Evolutionary conservation across 345 rosid genomes (phyloP), one percentile per base, ranked within the genome.

Genomic region (Lumnitzera littorea): DNA sequence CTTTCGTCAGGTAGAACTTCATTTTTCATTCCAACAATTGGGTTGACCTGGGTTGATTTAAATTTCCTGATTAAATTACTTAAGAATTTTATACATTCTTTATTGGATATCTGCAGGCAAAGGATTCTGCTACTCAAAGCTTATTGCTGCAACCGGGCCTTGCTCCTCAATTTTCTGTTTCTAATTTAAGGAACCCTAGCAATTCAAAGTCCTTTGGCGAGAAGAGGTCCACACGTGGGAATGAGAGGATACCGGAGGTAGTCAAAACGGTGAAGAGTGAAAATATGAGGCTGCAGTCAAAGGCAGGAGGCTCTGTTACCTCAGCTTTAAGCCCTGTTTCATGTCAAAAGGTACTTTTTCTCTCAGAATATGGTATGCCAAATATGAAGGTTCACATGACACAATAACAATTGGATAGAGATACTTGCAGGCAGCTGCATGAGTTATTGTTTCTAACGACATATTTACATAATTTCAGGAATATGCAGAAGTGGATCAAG

Each of bases 1-100:
- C 70, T 94, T 94, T 79, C 60, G 67, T 67, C 82, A 83, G 96
- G 99, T 94, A 70, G 50, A 62, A 53, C 62, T 24, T 51, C 48
- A 51, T 41, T 4, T 29, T 29, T 36, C 11, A 36, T 36, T 36
- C 43, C 43, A 5, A 9, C 10, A 36, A 36, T 36, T 4, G 7
- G 7, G 43, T 36, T 5, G 10, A 7, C 11, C 43, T 36, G 43
- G 43, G 3, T 36, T 9, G 1, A 9, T 36, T 7, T 9, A 36
- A 36, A 36, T 36, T 36, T 36, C 43, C 10, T 4, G 43, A 36
- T 36, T 36, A 36, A 36, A 36, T 36, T 36, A 36, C 43, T 27
- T 36, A 62, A 51, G 55, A 16, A 24, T 16, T 53, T 23, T 55
- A 60, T 51, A 53, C 56, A 46, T 49, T 54, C 23, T 71, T 58